Percentiles rank a stretch among this genome's conserved stretches.
Conservation (phyloP, 345 rosid species). For the Melaleuca alternifolia region DNA sequence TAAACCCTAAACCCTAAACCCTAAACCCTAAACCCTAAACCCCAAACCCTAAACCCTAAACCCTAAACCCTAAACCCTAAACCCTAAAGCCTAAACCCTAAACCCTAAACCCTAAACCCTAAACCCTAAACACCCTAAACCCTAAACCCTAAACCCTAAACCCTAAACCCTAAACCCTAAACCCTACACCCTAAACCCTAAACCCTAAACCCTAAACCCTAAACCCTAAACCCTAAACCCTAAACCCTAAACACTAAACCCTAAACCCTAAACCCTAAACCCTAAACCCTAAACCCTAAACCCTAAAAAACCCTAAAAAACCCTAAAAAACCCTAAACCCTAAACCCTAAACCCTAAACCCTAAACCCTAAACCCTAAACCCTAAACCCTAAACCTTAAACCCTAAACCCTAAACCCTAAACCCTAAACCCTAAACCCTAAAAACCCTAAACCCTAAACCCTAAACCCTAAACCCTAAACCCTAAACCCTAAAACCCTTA, state of each 20-base stretch:
- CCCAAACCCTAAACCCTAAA: conserved; percentile 1
- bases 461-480: not conserved
- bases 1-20: not conserved
- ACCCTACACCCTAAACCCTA: not conserved
- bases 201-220: no score
- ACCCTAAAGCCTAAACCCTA: not conserved
- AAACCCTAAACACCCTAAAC: conserved; percentile 1
- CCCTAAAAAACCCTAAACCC: no score
- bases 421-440: not conserved
- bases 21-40: conserved; percentile 1
- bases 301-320: conserved; percentile 4
- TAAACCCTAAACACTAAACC: not conserved
- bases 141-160: not conserved
- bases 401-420: conserved; percentile 5
- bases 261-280: not conserved
- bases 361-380: conserved; percentile 1
- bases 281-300: conserved; percentile 1
- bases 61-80: conserved; percentile 5
- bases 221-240: not conserved
- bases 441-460: conserved; percentile 1
- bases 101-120: not conserved
- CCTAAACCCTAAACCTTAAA: no score
- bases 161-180: not conserved
- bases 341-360: conserved; percentile 5
- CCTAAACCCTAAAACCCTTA: not conserved